phyloP scores from a whole-genome alignment of 345 rosid species.

The Citrus glauca region DNA sequence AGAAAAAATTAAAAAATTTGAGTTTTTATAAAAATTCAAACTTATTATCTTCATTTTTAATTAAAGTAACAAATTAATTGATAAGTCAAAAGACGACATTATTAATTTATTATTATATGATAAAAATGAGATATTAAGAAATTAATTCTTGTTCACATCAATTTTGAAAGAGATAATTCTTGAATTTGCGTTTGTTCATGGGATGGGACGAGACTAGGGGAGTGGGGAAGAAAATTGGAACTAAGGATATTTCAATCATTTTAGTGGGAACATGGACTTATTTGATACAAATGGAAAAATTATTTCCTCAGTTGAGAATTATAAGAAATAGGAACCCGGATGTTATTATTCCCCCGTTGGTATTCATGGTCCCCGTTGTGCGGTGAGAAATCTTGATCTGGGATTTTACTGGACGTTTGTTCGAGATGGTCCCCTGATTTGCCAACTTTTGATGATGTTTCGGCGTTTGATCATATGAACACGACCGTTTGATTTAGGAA shows the following conservation, averaged over 20 bases:
- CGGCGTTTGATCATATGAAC: background rate
- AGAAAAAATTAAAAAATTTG: accelerated
- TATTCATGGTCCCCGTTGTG: background rate
- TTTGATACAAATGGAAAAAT: background rate
- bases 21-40: accelerated
- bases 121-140: too few species aligned
- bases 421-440: background rate
- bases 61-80: accelerated
- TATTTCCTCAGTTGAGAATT: background rate
- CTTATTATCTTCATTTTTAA: accelerated
- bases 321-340: background rate
- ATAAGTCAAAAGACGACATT: accelerated
- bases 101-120: accelerated
- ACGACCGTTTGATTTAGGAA: background rate
- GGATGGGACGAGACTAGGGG: too few species aligned
- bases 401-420: slow-evolving; percentile 9
- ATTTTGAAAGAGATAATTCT: too few species aligned
- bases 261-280: background rate
- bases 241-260: background rate
- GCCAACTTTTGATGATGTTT: background rate
- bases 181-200: too few species aligned
- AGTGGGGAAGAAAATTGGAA: background rate
- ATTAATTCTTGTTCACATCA: too few species aligned
- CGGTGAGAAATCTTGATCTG: slow-evolving; percentile 14
- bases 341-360: background rate